Evolutionary conservation across 2,329 filamentous ascomycete genomes (phyloP).

Genomic region (Fusarium denticulatum): DNA sequence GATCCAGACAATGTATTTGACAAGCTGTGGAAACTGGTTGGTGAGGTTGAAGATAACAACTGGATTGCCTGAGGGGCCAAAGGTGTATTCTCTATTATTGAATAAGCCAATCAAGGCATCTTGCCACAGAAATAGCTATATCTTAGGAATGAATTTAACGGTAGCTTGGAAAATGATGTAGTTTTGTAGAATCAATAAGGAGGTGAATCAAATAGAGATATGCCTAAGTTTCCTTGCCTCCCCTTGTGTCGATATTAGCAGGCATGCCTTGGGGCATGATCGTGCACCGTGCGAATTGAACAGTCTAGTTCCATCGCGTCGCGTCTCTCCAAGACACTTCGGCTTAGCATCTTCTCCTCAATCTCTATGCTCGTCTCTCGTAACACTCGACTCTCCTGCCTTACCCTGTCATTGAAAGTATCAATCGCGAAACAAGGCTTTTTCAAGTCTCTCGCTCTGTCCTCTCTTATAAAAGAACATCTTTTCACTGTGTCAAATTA

Average conservation of each 20-base stretch:
- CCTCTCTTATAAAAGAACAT: background rate
- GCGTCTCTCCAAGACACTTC: constrained; percentile 14
- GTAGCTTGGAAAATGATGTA: background rate
- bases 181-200: background rate
- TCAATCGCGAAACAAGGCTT: background rate
- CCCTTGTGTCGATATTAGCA: background rate
- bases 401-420: background rate
- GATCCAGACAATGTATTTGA: constrained; percentile 36
- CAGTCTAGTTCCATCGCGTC: constrained; percentile 9
- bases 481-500: background rate
- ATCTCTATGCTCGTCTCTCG: background rate
- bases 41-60: constrained; percentile 31
- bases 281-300: constrained; percentile 13
- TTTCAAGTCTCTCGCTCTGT: background rate
- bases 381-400: background rate
- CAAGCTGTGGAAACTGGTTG: constrained; percentile 37
- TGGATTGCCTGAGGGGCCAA: constrained; percentile 18
- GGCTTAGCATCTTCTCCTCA: constrained; percentile 4
- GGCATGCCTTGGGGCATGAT: background rate
- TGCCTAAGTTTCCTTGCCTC: background rate
- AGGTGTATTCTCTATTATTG: background rate
- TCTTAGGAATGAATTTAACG: background rate
- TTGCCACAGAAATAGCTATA: background rate
- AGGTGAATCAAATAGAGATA: background rate
- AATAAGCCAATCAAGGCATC: background rate